These are phyloP conservation scores for Penicillium sp. DNA, from an alignment of 2,329 filamentous ascomycete species.

Conservation along the genomic window DNA sequence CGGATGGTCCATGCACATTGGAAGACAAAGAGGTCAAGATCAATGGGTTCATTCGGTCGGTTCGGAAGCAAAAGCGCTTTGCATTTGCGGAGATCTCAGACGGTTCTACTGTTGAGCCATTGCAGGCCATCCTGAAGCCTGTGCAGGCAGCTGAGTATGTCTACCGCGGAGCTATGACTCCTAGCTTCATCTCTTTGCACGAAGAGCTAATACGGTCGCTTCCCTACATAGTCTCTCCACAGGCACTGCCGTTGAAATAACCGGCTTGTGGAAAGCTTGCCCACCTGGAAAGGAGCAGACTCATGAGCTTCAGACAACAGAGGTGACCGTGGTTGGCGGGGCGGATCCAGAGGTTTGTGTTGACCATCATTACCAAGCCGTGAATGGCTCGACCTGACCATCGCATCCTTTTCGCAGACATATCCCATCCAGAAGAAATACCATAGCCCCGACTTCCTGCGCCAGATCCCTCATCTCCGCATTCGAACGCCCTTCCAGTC, in stretches of 20 bases:
- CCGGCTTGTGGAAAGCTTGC: constrained; percentile 76
- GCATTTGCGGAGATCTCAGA: constrained; percentile 87
- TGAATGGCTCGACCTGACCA: constrained; percentile 18
- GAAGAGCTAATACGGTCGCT: constrained; percentile 29
- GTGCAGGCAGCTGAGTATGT: constrained; percentile 74
- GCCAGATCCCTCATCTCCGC: constrained; percentile 85
- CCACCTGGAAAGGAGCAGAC: constrained; percentile 70
- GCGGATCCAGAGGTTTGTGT: constrained; percentile 77
- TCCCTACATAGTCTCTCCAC: constrained; percentile 70
- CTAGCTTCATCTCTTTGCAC: not conserved
- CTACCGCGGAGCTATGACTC: constrained; percentile 1
- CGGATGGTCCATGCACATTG: constrained; percentile 34
- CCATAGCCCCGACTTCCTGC: constrained; percentile 85
- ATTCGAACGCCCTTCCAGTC: constrained; percentile 81
- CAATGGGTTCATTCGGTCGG: constrained; percentile 80
- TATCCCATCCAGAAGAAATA: constrained; percentile 98
- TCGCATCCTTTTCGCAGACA: constrained; percentile 59
- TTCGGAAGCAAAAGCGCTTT: constrained; percentile 82
- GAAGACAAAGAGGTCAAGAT: constrained; percentile 60
- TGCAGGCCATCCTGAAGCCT: constrained; percentile 82
- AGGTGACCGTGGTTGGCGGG: constrained; percentile 73
- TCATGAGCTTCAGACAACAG: constrained; percentile 78
- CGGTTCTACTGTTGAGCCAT: constrained; percentile 76
- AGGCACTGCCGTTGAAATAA: constrained; percentile 78
- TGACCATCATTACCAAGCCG: constrained; percentile 10